Evolutionary conservation across 208 protist genomes (phyloP).

Genomic region (Leishmania mexicana): DNA sequence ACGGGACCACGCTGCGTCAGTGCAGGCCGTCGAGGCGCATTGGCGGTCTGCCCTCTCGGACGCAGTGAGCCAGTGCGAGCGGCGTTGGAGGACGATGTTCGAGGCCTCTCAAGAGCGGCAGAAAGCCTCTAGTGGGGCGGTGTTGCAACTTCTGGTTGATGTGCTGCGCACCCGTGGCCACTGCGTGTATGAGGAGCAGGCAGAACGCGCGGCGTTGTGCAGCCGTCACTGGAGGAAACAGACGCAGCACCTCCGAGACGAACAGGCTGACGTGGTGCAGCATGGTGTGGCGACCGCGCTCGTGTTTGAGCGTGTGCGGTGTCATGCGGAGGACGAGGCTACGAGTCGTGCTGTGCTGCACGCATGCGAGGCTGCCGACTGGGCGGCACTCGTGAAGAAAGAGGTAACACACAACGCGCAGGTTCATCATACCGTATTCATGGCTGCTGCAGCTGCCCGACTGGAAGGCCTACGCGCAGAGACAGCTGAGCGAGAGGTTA

Average conservation of each 20-base stretch:
- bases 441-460: background rate
- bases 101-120: constrained; percentile 6
- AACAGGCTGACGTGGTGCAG: background rate
- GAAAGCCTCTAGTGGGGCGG: background rate
- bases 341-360: background rate
- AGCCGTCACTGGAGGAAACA: background rate
- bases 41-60: constrained; percentile 13
- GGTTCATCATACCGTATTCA: background rate
- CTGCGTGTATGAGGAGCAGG: background rate
- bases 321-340: background rate
- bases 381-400: background rate
- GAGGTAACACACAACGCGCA: background rate
- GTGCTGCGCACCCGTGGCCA: background rate
- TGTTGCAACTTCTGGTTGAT: constrained; percentile 1
- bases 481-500: background rate
- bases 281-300: background rate
- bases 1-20: background rate
- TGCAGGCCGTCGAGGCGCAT: background rate
- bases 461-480: background rate
- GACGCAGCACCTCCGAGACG: background rate
- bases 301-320: background rate
- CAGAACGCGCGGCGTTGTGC: background rate
- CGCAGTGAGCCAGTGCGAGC: constrained; percentile 3
- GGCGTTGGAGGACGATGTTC: background rate
- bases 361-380: background rate